Percentiles rank a stretch among this genome's conserved stretches.
Conservation (phyloP, 1,284 basidiomycete species). For the Coniferiporia weirii region DNA sequence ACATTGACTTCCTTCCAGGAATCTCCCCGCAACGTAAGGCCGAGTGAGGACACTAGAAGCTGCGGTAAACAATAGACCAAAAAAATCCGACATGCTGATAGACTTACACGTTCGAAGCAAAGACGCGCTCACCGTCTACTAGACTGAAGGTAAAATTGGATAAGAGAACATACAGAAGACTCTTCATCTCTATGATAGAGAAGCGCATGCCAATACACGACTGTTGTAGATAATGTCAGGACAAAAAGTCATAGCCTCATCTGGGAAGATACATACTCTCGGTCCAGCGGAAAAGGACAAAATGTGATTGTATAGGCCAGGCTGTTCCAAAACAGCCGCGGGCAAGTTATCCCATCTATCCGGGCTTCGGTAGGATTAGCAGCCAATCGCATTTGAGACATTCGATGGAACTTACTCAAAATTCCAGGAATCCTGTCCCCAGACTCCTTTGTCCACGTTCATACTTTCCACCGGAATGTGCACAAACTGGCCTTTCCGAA, state of each 20-base stretch:
- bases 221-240: slow-evolving; percentile 32
- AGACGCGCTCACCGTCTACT: slow-evolving; percentile 49
- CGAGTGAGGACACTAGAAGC: slow-evolving; percentile 58
- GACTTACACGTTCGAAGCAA: slow-evolving; percentile 67
- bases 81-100: not conserved
- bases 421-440: slow-evolving; percentile 72
- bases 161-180: slow-evolving; percentile 63
- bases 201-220: slow-evolving; percentile 76
- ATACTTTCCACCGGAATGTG: slow-evolving; percentile 75
- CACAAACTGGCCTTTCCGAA: slow-evolving; percentile 65
- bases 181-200: slow-evolving; percentile 76
- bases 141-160: slow-evolving; percentile 56
- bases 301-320: slow-evolving; percentile 65
- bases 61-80: not conserved
- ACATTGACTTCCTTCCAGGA: slow-evolving; percentile 61
- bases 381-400: not conserved
- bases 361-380: slow-evolving; percentile 42
- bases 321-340: slow-evolving; percentile 50
- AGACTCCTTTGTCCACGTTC: slow-evolving; percentile 66
- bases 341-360: slow-evolving; percentile 75
- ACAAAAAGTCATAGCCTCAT: not conserved
- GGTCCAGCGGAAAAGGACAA: slow-evolving; percentile 77
- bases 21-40: slow-evolving; percentile 59
- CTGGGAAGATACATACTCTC: slow-evolving; percentile 43
- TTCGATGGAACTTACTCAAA: slow-evolving; percentile 52